Percentiles rank a stretch among this genome's conserved stretches.
Evolutionary conservation across 441 rosid genomes (phyloP).

Genomic region (Capsella rubella): DNA sequence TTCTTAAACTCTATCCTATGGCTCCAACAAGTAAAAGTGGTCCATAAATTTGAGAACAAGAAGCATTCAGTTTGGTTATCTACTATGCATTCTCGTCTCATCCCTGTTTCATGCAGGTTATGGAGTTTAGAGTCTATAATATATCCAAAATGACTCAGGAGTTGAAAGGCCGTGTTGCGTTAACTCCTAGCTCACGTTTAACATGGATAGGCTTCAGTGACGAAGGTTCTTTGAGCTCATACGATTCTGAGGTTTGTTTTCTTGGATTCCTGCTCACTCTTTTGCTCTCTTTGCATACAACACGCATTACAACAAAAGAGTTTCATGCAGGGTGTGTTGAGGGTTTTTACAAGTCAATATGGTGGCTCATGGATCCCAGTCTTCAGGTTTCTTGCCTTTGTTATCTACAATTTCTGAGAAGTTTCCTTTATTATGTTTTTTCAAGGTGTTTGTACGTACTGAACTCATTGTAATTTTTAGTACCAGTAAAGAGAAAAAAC

Average conservation of each 20-base stretch:
- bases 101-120: slow-evolving; percentile 64
- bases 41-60: neutral
- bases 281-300: slow-evolving; percentile 8
- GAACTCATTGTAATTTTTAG: slow-evolving; percentile 48
- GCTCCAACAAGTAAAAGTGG: neutral
- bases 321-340: slow-evolving; percentile 69
- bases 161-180: slow-evolving; percentile 71
- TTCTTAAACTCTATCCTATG: neutral
- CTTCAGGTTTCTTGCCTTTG: slow-evolving; percentile 67
- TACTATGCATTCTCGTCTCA: slow-evolving; percentile 15
- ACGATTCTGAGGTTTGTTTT: slow-evolving; percentile 77
- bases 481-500: slow-evolving; percentile 66
- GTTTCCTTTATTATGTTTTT: neutral
- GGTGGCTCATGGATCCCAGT: slow-evolving; percentile 97
- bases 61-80: neutral
- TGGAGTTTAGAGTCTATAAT: slow-evolving; percentile 72
- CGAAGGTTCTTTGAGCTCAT: slow-evolving; percentile 83
- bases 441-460: neutral
- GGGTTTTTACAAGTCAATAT: slow-evolving; percentile 70
- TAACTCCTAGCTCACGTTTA: slow-evolving; percentile 81
- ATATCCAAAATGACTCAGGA: slow-evolving; percentile 64
- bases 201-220: slow-evolving; percentile 92
- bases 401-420: slow-evolving; percentile 30
- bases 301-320: slow-evolving; percentile 27
- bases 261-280: slow-evolving; percentile 18